Conservation (phyloP, 441 rosid genomes). For the Gossypium gossypioides region DNA sequence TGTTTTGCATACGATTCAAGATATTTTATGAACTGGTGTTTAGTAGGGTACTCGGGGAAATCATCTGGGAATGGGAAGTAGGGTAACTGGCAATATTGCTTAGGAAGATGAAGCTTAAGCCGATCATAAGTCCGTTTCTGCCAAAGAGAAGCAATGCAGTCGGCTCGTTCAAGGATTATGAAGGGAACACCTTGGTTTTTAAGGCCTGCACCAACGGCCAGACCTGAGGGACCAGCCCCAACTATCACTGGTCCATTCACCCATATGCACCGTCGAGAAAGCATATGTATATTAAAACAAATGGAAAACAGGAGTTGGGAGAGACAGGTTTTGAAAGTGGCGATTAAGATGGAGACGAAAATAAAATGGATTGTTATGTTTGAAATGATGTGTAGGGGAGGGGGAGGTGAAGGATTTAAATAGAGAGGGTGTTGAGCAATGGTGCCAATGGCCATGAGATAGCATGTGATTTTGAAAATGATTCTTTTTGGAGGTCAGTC, state of each 20-base stretch:
- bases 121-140: conserved; percentile 68
- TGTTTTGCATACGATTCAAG: conserved; percentile 58
- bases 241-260: conserved; percentile 80
- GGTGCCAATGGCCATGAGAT: not conserved
- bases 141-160: conserved; percentile 80
- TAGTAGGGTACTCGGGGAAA: conserved; percentile 67
- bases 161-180: conserved; percentile 59
- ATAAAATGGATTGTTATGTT: conserved; percentile 19
- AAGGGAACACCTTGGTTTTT: conserved; percentile 59
- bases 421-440: conserved; percentile 17
- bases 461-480: conserved; percentile 29
- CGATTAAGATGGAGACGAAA: conserved; percentile 17
- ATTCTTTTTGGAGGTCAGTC: conserved; percentile 11
- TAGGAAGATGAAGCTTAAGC: conserved; percentile 78
- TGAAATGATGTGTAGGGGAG: conserved; percentile 18
- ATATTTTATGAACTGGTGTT: conserved; percentile 54
- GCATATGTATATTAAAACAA: conserved; percentile 12
- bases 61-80: conserved; percentile 46
- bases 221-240: conserved; percentile 81
- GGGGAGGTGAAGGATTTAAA: conserved; percentile 22
- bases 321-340: no score
- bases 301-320: no score
- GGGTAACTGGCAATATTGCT: conserved; percentile 66
- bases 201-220: conserved; percentile 54
- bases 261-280: conserved; percentile 53